Evolutionary conservation across 2,329 filamentous ascomycete species (phyloP), one percentile per base, ranked within the genome.

Genomic region (Chlorencoelia australis): DNA sequence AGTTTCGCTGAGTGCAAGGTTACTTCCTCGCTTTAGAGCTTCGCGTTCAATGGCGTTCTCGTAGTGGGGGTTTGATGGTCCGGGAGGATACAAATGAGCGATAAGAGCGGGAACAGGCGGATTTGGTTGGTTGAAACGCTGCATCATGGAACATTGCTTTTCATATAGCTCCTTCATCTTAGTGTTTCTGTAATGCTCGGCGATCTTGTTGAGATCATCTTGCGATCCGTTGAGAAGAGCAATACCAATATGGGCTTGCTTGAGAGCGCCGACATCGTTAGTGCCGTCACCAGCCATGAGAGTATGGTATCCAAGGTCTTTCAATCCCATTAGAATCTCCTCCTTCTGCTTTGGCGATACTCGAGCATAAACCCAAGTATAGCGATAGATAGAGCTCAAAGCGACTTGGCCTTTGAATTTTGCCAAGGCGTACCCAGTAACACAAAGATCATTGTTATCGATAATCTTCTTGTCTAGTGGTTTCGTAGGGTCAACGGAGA

Each of bases 121-220:
- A 2, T 77, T 60, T 10, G 88, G 85, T 60, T 95, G 88, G 59
- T 94, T 94, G 72, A 96, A 98, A 46, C 89, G 77, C 56, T 82
- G 75, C 85, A 98, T 95, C 59, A 98, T 71, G 30, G 79, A 68
- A 39, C 82, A 73, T 60, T 98, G 91, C 69, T 98, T 96, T 66
- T 96, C 86, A 59, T 98, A 98, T 46, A 98, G 75, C 47, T 95
- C 88, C 71, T 95, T 96, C 84, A 98, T 93, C 70, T 87, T 94
- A 26, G 82, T 94, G 60, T 87, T 94, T 50, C 91, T 82, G 54
- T 82, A 80, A 61, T 98, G 88, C 56, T 96, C 91, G 17, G 83
- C 81, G 51, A 98, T 98, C 58, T 81, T 87, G 39, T 79, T 80
- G 36, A 98, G 72, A 57, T 96, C 91, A 15, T 96, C 84, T 48